Evolutionary conservation across 164 flowering plant species (phyloP).

Genomic region (Magnolia officinalis): DNA sequence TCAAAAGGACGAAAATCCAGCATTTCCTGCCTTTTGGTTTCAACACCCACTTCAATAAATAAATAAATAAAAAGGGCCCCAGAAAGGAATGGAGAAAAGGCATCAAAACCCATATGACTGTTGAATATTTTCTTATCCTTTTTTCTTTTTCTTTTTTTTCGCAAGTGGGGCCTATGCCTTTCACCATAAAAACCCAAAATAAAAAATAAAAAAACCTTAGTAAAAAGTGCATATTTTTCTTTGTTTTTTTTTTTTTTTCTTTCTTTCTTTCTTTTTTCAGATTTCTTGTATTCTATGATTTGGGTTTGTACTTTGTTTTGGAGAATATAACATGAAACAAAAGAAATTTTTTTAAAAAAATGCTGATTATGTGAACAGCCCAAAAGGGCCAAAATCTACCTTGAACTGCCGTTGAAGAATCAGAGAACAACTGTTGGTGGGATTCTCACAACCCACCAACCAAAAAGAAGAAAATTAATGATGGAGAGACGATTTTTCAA

Average conservation of each 20-base stretch:
- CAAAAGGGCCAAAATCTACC: conserved; percentile 6
- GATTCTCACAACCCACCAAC: conserved; percentile 11
- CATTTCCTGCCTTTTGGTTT: conserved; percentile 6
- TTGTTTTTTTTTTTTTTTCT: background rate
- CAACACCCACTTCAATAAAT: background rate
- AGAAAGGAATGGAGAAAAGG: conserved; percentile 22
- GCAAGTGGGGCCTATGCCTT: conserved; percentile 22
- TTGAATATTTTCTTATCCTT: conserved; percentile 13
- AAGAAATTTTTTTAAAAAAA: background rate
- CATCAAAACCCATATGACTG: conserved; percentile 29
- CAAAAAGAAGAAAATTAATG: background rate
- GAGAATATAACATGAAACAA: background rate
- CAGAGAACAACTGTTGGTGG: conserved; percentile 9
- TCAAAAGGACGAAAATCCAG: conserved; percentile 19
- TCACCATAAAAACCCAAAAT: conserved; percentile 7
- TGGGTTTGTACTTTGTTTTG: background rate
- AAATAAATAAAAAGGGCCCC: conserved; percentile 8
- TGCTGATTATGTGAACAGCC: conserved; percentile 2
- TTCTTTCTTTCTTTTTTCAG: no score
- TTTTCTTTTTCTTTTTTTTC: background rate
- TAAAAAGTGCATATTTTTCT: background rate
- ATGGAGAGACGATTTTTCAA: background rate
- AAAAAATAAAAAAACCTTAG: background rate
- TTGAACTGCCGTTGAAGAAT: conserved; percentile 4
- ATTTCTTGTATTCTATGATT: background rate